Evolutionary conservation across 306 rosid species (phyloP), one percentile per base, ranked within the genome.

Genomic region (Vigna reflexopilosa): DNA sequence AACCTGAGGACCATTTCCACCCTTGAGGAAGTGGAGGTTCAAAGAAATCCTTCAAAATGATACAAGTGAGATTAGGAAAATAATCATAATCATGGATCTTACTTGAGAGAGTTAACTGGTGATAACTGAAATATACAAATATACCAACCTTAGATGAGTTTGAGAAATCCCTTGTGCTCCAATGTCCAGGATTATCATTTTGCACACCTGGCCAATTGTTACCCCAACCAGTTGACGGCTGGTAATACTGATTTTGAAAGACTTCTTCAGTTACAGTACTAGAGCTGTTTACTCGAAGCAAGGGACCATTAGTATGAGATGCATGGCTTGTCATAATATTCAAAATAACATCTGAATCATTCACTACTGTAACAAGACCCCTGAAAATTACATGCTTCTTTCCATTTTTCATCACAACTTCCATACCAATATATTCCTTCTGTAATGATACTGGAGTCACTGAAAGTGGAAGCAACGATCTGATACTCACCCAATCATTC

Each of bases 301-400:
- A 77, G 74, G 71, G 71, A 72, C 76, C 82, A 73, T 70, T 51
- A 34, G 86, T 88, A 80, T 54, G 82, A 73, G 97, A 88, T 54
- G 81, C 84, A 63, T 67, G 86, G 20, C 90, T 82, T 9, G 91
- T 80, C 12, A 86, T 86, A 80, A 93, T 75, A 80, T 83, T 88
- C 84, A 95, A 80, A 40, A 68, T 72, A 75, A 91, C 76, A 87
- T 93, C 90, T 32, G 98, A 88, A 76, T 95, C 99, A 86, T 95
- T 95, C 76, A 90, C 88, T 30, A 92, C 86, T 19, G 90, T 91
- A 42, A 89, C 91, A 77, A 93, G 98, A 86, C 99, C 89, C 82
- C 99, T 87, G 83, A 95, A 88, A 72, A 90, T 84, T 50, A 81
- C 99, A 87, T 95, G 93, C 65, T 95, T 95, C 90, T 87, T 95